A percentile compares a stretch with the other conserved stretches of the same genome.
phyloP scores from a whole-genome alignment of 2,329 filamentous ascomycete genomes.

The Fusarium abutilonis region DNA sequence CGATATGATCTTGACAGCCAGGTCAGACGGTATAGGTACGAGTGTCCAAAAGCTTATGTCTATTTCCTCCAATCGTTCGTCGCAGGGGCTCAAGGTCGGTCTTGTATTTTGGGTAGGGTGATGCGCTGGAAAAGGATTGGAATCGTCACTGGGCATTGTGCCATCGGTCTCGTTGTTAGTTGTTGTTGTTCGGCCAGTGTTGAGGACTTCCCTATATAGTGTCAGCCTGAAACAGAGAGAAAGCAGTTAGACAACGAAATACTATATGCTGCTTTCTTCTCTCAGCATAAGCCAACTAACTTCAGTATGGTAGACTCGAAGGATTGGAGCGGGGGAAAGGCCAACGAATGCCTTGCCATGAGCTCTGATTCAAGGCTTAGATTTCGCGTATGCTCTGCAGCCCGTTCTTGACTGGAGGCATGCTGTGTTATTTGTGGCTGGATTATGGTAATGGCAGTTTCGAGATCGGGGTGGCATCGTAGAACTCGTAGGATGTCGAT shows the following conservation, averaged over 20 bases:
- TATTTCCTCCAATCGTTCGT: slow-evolving; percentile 45
- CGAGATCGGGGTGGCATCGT: slow-evolving; percentile 18
- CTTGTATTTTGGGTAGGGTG: neutral
- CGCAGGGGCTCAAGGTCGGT: slow-evolving; percentile 14
- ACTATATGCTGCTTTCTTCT: neutral
- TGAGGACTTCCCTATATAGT: slow-evolving; percentile 1
- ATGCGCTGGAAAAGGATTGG: slow-evolving; percentile 14
- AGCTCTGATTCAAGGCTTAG: slow-evolving; percentile 25
- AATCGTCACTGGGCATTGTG: neutral
- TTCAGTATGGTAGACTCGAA: slow-evolving; percentile 18
- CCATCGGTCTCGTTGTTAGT: neutral
- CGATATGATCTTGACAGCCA: slow-evolving; percentile 50
- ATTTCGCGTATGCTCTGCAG: slow-evolving; percentile 5
- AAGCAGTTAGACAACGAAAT: neutral
- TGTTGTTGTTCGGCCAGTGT: neutral
- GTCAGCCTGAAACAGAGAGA: neutral
- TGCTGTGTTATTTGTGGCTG: neutral
- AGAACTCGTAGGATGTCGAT: slow-evolving; percentile 22
- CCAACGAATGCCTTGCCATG: slow-evolving; percentile 24
- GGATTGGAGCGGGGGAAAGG: slow-evolving; percentile 18
- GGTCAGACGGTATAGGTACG: slow-evolving; percentile 44
- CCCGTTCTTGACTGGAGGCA: neutral
- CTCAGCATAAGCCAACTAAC: neutral
- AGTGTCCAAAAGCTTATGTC: slow-evolving; percentile 51
- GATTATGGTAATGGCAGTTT: slow-evolving; percentile 10